Percentiles rank a stretch among this genome's conserved stretches.
phyloP scores from a whole-genome alignment of 495 filamentous ascomycete genomes.

The Hypomontagnella monticulosa region DNA sequence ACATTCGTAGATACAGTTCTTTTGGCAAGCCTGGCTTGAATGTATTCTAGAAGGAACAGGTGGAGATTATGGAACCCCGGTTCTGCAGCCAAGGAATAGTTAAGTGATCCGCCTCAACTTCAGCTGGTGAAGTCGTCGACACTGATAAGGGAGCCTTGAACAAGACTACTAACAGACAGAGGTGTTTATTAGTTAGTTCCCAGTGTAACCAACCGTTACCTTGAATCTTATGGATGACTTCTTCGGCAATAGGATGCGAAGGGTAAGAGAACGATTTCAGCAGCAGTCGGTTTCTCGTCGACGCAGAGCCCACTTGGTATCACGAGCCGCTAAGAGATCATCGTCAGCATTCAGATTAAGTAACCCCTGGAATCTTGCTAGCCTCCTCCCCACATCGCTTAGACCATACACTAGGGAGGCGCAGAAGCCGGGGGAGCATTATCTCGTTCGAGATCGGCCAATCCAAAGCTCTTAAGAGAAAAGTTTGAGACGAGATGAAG shows the following conservation, averaged over 20 bases:
- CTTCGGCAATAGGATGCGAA: not conserved
- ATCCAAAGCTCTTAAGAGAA: not conserved
- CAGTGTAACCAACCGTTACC: not conserved
- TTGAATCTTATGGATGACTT: not conserved
- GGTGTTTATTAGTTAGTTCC: not conserved
- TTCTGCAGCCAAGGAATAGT: constrained; percentile 25
- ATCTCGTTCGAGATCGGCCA: constrained; percentile 25
- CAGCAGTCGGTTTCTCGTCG: no score
- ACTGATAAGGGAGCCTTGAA: constrained; percentile 8
- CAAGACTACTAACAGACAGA: not conserved
- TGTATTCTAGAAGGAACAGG: constrained; percentile 24
- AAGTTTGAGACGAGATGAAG: not conserved
- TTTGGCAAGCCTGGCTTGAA: not conserved
- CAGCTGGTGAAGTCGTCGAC: constrained; percentile 7
- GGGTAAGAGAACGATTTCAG: not conserved
- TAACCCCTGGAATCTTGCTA: not conserved
- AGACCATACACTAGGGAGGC: not conserved
- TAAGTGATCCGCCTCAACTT: constrained; percentile 8
- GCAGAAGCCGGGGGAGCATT: constrained; percentile 9
- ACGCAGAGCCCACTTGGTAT: constrained; percentile 1
- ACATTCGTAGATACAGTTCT: constrained; percentile 1
- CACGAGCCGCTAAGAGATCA: constrained; percentile 17
- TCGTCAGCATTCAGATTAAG: constrained; percentile 3
- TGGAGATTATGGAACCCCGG: constrained; percentile 9
- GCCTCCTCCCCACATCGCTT: constrained; percentile 4